Evolutionary conservation across 2,329 filamentous ascomycete genomes (phyloP), one percentile per base, ranked within the genome.

Genomic region (Aspergillus latus): DNA sequence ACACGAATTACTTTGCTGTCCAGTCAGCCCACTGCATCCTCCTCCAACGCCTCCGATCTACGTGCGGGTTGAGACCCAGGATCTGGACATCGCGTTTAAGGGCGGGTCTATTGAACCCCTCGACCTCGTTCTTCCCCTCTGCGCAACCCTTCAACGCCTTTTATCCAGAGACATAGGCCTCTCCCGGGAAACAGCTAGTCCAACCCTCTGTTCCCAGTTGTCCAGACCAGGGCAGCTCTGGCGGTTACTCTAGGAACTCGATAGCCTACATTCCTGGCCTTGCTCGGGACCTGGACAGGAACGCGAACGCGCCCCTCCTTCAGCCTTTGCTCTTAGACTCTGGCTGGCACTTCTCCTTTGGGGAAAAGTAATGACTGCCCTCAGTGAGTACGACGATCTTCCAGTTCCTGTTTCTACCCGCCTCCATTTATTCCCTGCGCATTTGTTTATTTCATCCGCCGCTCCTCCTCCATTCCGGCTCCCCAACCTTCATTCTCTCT

Each of bases 251-350:
- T 30, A 72, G 67, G 64, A 69, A 66, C 62, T 63, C 66, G 56
- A 72, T 71, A 72, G 66, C 66, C 66, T 68, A 69, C 72, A 74
- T 74, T 74, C 71, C 68, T 72, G 69, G 70, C 69, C 71, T 73
- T 73, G 70, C 71, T 68, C 73, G 55, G 64, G 62, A 55, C 62
- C 64, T 57, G 57, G 63, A 64, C 50, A 60, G 70, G 68, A 67
- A 74, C 71, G 71, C 72, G 71, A 37, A 70, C 71, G 71, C 72
- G 72, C 62, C 59, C 63, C 58, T 61, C 54, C 45, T 55, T 60
- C 58, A 58, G 30, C 44, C 54, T 56, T 59, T 58, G 57, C 57
- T 63, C 42, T 50, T 45, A 47, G 46, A 52, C 44, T 52, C 43
- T 52, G 28, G 47, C 40, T 32, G 54, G 49, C 45, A 56, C 51